A percentile compares a stretch with the other conserved stretches of the same genome.
Conservation (phyloP, 768 basidiomycete species). For the Lentinula sp. region DNA sequence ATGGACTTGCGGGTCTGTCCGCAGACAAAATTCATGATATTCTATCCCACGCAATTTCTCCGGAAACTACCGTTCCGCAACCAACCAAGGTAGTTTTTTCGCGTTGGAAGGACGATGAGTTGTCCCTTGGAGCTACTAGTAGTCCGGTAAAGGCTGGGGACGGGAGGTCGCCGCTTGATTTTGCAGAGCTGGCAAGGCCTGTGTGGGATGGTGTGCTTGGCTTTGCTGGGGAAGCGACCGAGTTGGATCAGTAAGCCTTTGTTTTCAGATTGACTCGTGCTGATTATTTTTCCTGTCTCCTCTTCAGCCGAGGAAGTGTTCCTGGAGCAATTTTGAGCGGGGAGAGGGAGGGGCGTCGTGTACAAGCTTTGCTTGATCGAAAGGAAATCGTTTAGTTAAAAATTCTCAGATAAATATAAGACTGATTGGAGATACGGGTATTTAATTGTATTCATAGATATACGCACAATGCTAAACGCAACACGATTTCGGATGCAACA, state of each 20-base stretch:
- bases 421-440: background rate
- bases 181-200: slow-evolving; percentile 1
- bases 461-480: no score
- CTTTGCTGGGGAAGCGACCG: slow-evolving; percentile 6
- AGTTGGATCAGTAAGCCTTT: slow-evolving; percentile 4
- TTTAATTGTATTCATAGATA: no score
- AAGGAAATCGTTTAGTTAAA: background rate
- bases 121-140: slow-evolving; percentile 4
- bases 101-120: slow-evolving; percentile 2
- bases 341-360: slow-evolving; percentile 1
- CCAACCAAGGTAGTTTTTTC: slow-evolving; percentile 2
- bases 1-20: background rate
- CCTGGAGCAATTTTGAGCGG: slow-evolving; percentile 7
- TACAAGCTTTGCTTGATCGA: background rate
- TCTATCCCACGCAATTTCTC: background rate
- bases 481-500: no score
- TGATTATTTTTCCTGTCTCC: background rate
- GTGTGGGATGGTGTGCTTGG: slow-evolving; percentile 4
- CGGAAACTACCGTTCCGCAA: background rate
- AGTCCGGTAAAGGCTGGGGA: background rate
- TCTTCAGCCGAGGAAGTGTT: slow-evolving; percentile 4
- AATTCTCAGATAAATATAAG: background rate
- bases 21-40: background rate
- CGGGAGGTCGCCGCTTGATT: slow-evolving; percentile 5
- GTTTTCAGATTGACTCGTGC: background rate